Conservation (phyloP, 2,329 filamentous ascomycete species). For the Chaetomium globosum region DNA sequence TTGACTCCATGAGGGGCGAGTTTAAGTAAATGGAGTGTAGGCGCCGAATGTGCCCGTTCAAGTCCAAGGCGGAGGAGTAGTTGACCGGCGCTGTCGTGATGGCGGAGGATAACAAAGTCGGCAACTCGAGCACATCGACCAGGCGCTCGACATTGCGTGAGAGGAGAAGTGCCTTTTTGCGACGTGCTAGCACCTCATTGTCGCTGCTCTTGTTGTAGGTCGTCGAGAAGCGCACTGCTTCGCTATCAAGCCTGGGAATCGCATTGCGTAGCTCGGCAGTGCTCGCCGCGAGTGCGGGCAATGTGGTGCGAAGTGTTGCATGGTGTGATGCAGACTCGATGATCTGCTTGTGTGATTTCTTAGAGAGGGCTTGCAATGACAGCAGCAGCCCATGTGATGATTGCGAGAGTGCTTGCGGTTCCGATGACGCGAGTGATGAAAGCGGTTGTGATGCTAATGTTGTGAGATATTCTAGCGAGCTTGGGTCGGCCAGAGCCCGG, state of each 20-base stretch:
- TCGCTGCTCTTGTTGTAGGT: constrained; percentile 77
- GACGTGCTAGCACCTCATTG: constrained; percentile 68
- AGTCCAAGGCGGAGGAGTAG: constrained; percentile 85
- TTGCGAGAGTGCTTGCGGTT: constrained; percentile 79
- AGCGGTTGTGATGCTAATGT: constrained; percentile 77
- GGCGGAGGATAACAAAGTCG: constrained; percentile 79
- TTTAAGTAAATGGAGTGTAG: constrained; percentile 80
- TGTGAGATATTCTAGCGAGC: constrained; percentile 71
- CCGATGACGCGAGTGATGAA: constrained; percentile 69
- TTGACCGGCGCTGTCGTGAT: constrained; percentile 68
- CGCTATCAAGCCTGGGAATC: constrained; percentile 77
- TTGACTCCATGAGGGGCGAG: constrained; percentile 72
- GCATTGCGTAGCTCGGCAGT: constrained; percentile 68
- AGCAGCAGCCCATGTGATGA: constrained; percentile 78
- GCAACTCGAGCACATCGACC: constrained; percentile 87
- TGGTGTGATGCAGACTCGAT: constrained; percentile 80
- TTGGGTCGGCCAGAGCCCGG: constrained; percentile 48
- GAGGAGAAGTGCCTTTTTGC: constrained; percentile 79
- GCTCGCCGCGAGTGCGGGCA: constrained; percentile 70
- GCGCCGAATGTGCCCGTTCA: constrained; percentile 90
- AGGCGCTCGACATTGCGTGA: constrained; percentile 86
- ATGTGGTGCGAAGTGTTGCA: constrained; percentile 67
- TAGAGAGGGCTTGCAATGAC: constrained; percentile 83
- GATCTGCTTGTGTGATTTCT: constrained; percentile 82
- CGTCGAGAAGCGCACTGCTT: constrained; percentile 77